Base-by-base conservation (phyloP, 1,284 basidiomycete genomes). In the Bjerkandera adusta region DNA sequence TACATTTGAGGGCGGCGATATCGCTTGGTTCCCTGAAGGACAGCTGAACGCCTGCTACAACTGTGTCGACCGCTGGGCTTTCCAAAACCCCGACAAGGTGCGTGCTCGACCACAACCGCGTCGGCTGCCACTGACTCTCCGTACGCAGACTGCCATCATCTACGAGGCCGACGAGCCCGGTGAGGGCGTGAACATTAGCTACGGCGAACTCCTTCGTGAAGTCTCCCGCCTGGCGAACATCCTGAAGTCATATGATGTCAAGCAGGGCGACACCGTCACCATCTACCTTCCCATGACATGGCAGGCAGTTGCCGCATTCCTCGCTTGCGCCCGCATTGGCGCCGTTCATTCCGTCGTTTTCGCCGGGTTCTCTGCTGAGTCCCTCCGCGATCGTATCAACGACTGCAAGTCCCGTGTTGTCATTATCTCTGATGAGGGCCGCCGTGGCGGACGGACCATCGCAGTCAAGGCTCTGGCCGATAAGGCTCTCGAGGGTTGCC, bases 321-420 rank as follows among this genome's bases (percentile, higher is more conserved):
- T 99, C 45, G 96, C 96, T 16, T 98, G 95, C 68, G 96, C 96
- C 4, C 88, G 96, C 59, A 92, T 99, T 60, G 97, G 96, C 43
- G 96, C 97, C 25, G 77, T 99, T 45, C 97, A 99, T 75, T 97
- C 93, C n/a, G 96, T 97, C 62, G 87, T 99, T 54, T 99, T 99
- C 62, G 97, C 96, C 43, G 96, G 97, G 12, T 99, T 99, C 77
- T 93, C 89, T 7, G 85, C 95, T n/a, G 97, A 99, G 70, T 91
- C 91, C 10, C 85, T 99, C 47, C 83, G 96, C 42, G 97, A 98
- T 69, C 87, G 97, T 51, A 81, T 95, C 30, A 79, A 85, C 48
- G 97, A 99, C 69, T 97, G 95, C 72, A 79, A 81, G 58, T 92
- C 85, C 33, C 83, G 85, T 46, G 92, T 99, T 8, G 75, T 99